Base-by-base conservation (phyloP, 129 eudicot species). In the Helichrysum umbraculigerum region DNA sequence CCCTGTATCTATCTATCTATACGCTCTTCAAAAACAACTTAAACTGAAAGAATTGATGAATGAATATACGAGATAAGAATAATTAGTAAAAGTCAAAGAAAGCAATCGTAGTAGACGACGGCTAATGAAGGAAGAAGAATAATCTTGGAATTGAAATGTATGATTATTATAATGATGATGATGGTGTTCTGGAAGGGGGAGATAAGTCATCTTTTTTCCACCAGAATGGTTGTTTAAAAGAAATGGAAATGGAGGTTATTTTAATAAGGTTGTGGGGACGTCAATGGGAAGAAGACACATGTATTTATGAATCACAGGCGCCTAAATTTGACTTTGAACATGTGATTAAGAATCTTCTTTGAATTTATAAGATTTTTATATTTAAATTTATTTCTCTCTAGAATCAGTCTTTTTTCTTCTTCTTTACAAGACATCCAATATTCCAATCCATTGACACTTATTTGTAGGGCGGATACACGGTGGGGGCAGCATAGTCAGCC, bases 101-200 rank as follows among this genome's bases (percentile, higher is more conserved):
- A 52, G 78, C 60, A 39, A 54, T 68, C 81, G 39, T 21, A 25
- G 41, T 0, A 62, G 33, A 65, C 60, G 83, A 79, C 78, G 83
- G 83, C 78, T 52, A 71, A 14, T 35, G 16, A 62, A 34, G 7
- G 67, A 5, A 25, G 68, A 79, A 25, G 60, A 79, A 72, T 64
- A 32, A 41, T 54, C 2, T 21, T 37, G 82, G 51, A 62, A 21
- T 51, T 47, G 82, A 71, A 78, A 62, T 66, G 56, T 52, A 51
- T 1, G 74, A 79, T 57, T 7, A 54, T 54, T 0, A 54, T 4
- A 15, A 3, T 5, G 5, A 17, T 59, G 44, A 4, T 73, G 15
- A n/a, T 35, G 78, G 78, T 42, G 76, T 76, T 67, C 81, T 76
- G 81, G 81, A 76, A 76, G 74, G 74, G 47, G 78, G 28, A 61